Evolutionary conservation across 1,284 basidiomycete genomes (phyloP), one percentile per base, ranked within the genome.

Genomic region (Cryptococcus wingfieldii): DNA sequence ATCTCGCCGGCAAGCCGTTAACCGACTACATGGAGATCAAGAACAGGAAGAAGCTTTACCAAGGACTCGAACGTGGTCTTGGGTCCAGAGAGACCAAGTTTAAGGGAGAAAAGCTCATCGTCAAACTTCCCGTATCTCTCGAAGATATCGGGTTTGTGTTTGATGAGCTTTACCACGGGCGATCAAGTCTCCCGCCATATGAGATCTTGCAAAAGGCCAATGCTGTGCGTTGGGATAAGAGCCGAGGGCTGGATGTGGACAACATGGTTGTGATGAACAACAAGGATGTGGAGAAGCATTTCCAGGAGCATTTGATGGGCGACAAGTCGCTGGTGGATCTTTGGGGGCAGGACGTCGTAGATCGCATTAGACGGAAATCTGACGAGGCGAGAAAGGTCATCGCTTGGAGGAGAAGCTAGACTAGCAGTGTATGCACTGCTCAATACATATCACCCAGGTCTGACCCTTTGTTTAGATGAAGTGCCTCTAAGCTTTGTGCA

Each of bases 191-290:
- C 38, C 89, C 90, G 4, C 88, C 89, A 0, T 82, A 87, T 58
- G 77, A 82, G 7, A 82, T 91, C 13, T 85, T 88, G n/a, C 77
- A 82, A 18, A 68, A 70, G 54, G 69, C 72, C 2, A 56, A 62
- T 23, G 65, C 66, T 0, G 80, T 88, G n/a, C 81, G 90, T 39
- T 96, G 93, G 93, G 84, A 91, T 66, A 80, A 82, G 14, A 69
- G 71, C 1, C 74, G 77, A 47, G 86, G 86, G 1, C 70, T 95
- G 12, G 79, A 81, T 12, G 76, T 83, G 23, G 85, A 88, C 52
- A 96, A 96, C 70, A 83, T 87, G 54, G 88, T 91, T 2, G 86
- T 91, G 1, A 84, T 94, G 77, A 87, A 90, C 54, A 77, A 80
- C 49, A 80, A 79, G 47, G 89, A 95, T 53, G 87, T 86, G 0